Conservation (phyloP, 2,329 filamentous ascomycete species). For the Talaromyces sp. region DNA sequence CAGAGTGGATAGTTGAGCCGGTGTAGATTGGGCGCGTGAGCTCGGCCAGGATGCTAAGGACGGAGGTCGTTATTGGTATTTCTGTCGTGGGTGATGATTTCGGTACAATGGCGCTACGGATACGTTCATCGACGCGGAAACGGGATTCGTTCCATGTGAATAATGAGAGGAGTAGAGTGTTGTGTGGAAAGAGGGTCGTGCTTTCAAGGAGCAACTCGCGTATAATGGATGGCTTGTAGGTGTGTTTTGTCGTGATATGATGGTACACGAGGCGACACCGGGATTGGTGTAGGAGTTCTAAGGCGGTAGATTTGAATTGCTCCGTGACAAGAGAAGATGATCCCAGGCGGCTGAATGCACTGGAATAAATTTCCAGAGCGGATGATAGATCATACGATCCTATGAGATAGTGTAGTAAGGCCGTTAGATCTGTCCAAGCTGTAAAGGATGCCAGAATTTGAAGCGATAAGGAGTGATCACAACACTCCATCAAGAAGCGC, state of each 20-base stretch:
- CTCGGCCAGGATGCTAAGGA: constrained; percentile 57
- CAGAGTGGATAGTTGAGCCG: constrained; percentile 50
- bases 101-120: constrained; percentile 60
- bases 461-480: constrained; percentile 56
- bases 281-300: constrained; percentile 67
- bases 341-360: constrained; percentile 44
- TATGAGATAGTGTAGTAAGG: constrained; percentile 66
- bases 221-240: constrained; percentile 66
- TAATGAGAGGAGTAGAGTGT: constrained; percentile 70
- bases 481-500: constrained; percentile 49
- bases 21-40: constrained; percentile 43
- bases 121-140: constrained; percentile 70
- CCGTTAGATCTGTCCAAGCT: constrained; percentile 59
- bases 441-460: constrained; percentile 50
- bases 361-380: constrained; percentile 39
- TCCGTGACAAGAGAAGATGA: constrained; percentile 34
- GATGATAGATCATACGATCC: constrained; percentile 31
- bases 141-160: constrained; percentile 71
- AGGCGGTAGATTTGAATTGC: constrained; percentile 33
- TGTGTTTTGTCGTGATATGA: constrained; percentile 60
- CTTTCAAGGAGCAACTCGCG: constrained; percentile 61
- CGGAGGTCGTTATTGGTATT: constrained; percentile 46
- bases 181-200: constrained; percentile 65
- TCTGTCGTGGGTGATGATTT: constrained; percentile 22
- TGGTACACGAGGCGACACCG: constrained; percentile 64